A percentile compares a stretch with the other conserved stretches of the same genome.
phyloP scores from a whole-genome alignment of 768 basidiomycete species.

The Gautieria morchelliformis region DNA sequence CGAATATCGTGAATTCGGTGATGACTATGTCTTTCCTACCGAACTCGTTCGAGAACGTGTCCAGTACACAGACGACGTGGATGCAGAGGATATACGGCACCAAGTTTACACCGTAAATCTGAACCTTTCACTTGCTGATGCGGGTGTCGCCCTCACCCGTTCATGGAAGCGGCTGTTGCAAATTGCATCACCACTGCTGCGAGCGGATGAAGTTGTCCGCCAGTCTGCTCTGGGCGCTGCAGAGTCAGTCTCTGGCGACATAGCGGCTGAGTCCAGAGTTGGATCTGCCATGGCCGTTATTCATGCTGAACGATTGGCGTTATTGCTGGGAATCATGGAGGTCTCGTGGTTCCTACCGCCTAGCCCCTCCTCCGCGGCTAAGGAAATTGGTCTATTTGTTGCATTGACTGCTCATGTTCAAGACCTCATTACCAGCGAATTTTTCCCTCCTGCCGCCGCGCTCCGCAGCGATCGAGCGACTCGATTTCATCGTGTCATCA shows the following conservation, averaged over 20 bases:
- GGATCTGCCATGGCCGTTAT: conserved; percentile 83
- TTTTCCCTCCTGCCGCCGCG: conserved; percentile 65
- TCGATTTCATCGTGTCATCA: conserved; percentile 70
- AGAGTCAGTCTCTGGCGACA: conserved; percentile 52
- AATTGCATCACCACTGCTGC: conserved; percentile 52
- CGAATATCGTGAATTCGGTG: conserved; percentile 68
- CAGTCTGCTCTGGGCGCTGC: conserved; percentile 47
- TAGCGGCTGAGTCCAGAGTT: conserved; percentile 56
- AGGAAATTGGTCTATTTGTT: conserved; percentile 52
- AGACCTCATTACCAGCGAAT: conserved; percentile 58
- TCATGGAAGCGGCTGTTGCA: conserved; percentile 71
- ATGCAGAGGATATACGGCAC: conserved; percentile 42
- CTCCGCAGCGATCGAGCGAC: conserved; percentile 54
- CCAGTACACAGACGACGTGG: conserved; percentile 37
- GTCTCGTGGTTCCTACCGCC: conserved; percentile 52
- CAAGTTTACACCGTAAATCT: conserved; percentile 70
- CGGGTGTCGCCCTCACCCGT: conserved; percentile 63
- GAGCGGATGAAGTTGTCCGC: conserved; percentile 48
- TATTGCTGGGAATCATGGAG: conserved; percentile 73
- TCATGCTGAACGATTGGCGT: conserved; percentile 62
- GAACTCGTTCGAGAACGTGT: conserved; percentile 51
- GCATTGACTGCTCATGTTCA: conserved; percentile 52
- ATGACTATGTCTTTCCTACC: conserved; percentile 66
- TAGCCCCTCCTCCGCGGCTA: conserved; percentile 38
- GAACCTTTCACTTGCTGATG: conserved; percentile 76